A percentile compares a stretch with the other conserved stretches of the same genome.
These are phyloP conservation scores for Bauhinia variegata DNA, from an alignment of 306 rosid species.

Conservation along the genomic window DNA sequence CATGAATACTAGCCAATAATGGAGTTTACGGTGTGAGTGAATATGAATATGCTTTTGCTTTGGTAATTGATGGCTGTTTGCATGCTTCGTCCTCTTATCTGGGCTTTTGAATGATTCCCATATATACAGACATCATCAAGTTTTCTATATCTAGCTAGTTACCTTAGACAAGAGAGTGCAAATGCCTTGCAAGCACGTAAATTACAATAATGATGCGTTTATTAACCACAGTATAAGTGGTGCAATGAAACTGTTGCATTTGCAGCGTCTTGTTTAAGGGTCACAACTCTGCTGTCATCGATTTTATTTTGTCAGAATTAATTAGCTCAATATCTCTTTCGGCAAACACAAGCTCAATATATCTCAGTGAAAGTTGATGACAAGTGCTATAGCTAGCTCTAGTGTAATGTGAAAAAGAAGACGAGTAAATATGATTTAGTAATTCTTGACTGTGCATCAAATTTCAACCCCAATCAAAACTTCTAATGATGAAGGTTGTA, in stretches of 20 bases:
- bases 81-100: conserved; percentile 43
- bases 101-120: conserved; percentile 31
- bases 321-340: neutral
- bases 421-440: too few relatives aligned
- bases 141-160: conserved; percentile 40
- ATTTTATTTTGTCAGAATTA: neutral
- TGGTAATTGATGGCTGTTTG: conserved; percentile 34
- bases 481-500: conserved; percentile 47
- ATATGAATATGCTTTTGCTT: conserved; percentile 45
- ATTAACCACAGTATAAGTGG: conserved; percentile 1
- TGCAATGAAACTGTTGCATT: too few relatives aligned
- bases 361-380: conserved; percentile 14
- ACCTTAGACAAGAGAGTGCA: conserved; percentile 26
- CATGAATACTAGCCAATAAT: conserved; percentile 39
- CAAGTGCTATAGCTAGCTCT: conserved; percentile 1
- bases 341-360: neutral
- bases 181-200: conserved; percentile 24
- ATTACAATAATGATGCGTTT: conserved; percentile 28
- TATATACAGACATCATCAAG: conserved; percentile 33
- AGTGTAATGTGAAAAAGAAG: neutral
- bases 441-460: conserved; percentile 34
- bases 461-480: conserved; percentile 37
- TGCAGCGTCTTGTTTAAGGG: neutral
- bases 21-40: conserved; percentile 48
- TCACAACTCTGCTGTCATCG: neutral